phyloP scores from a whole-genome alignment of 495 filamentous ascomycete species.

The Penicillium lividum region DNA sequence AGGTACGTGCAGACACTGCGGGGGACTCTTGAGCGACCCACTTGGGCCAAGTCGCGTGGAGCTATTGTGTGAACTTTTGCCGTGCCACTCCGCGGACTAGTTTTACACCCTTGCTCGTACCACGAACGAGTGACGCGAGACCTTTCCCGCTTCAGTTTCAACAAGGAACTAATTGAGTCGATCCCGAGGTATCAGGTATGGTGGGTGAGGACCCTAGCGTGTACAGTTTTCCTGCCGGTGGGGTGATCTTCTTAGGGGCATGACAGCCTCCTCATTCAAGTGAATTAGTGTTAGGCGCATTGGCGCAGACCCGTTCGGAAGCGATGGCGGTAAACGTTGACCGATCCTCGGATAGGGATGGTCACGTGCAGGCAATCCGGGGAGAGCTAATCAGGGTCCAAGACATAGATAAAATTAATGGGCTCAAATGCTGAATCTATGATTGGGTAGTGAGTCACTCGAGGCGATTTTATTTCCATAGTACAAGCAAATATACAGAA shows the following conservation, averaged over 20 bases:
- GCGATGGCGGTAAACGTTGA: not conserved
- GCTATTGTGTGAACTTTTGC: slow-evolving; percentile 3
- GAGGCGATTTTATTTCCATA: not conserved
- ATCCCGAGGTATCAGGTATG: not conserved
- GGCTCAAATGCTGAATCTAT: too few species aligned
- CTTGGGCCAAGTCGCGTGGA: slow-evolving; percentile 1
- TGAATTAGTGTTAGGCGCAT: not conserved
- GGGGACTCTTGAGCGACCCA: slow-evolving; percentile 21
- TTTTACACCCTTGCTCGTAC: not conserved
- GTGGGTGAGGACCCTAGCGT: not conserved
- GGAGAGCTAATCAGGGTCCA: not conserved
- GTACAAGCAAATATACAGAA: not conserved
- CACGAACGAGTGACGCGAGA: not conserved
- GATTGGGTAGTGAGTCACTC: not conserved
- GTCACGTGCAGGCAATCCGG: slow-evolving; percentile 5
- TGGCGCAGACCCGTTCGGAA: slow-evolving; percentile 4
- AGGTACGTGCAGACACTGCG: slow-evolving; percentile 16
- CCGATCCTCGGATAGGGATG: slow-evolving; percentile 2
- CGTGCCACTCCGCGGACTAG: not conserved
- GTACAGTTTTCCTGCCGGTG: not conserved
- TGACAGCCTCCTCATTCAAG: not conserved
- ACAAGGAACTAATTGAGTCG: not conserved
- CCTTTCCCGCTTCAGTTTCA: slow-evolving; percentile 1
- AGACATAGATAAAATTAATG: too few species aligned
- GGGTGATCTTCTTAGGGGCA: not conserved